Evolutionary conservation across 2,329 filamentous ascomycete species (phyloP).

Genomic region (Teratosphaeria pseudoeucalypti): DNA sequence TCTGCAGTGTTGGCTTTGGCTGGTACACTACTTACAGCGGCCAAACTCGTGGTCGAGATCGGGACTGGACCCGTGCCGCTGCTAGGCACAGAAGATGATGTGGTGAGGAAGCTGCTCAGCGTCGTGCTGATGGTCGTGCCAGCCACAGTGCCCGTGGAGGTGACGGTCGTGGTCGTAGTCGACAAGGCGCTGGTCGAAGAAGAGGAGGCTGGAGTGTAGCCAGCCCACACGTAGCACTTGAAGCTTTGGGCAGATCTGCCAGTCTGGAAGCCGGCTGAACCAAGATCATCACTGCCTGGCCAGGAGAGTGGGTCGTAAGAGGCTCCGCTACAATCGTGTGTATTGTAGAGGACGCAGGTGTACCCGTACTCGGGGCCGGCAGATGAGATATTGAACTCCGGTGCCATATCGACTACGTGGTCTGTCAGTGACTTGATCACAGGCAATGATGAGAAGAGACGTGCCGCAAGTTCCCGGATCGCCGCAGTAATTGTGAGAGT

Average conservation of each 20-base stretch:
- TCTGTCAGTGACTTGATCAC: not conserved
- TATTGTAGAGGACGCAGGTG: conserved; percentile 10
- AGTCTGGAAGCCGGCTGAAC: conserved; percentile 6
- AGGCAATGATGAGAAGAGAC: not conserved
- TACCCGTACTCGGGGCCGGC: conserved; percentile 9
- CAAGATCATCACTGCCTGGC: conserved; percentile 9
- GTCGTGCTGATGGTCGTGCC: not conserved
- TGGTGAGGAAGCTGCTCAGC: not conserved
- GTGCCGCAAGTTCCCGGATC: conserved; percentile 5
- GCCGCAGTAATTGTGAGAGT: conserved; percentile 7
- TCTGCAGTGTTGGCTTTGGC: not conserved
- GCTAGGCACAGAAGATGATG: not conserved
- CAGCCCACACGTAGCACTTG: conserved; percentile 9
- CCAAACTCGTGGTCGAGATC: not conserved
- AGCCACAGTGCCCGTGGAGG: not conserved
- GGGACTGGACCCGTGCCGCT: not conserved
- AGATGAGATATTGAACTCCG: conserved; percentile 8
- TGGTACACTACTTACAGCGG: not conserved
- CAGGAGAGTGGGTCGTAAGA: conserved; percentile 6
- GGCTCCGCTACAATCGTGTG: conserved; percentile 5
- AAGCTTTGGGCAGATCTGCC: conserved; percentile 8
- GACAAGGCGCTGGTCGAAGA: not conserved
- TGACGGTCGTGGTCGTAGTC: not conserved
- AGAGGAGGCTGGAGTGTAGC: conserved; percentile 1
- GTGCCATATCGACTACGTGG: not conserved